Conservation (phyloP, 2,329 filamentous ascomycete genomes). For the Penicillium sp. region DNA sequence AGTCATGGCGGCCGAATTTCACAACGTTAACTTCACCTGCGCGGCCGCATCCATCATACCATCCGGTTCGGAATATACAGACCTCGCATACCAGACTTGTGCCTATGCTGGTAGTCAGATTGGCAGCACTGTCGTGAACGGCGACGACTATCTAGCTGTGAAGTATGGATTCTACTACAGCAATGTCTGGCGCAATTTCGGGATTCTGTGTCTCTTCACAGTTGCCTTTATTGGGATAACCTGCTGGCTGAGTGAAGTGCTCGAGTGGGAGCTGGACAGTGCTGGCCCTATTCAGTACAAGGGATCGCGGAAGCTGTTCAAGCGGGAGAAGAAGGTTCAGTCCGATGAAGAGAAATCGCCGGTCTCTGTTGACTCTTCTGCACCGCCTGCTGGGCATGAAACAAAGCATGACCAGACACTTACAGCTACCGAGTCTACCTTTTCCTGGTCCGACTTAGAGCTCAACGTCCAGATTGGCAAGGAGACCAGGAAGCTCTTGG, state of each 20-base stretch:
- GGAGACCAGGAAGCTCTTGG: constrained; percentile 55
- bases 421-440: constrained; percentile 56
- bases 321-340: constrained; percentile 4
- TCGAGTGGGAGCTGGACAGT: constrained; percentile 58
- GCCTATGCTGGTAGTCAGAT: constrained; percentile 52
- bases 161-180: constrained; percentile 50
- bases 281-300: constrained; percentile 66
- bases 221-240: constrained; percentile 68
- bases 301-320: constrained; percentile 46
- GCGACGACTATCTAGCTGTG: constrained; percentile 51
- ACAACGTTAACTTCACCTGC: constrained; percentile 54
- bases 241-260: constrained; percentile 62
- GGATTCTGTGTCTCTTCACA: constrained; percentile 69
- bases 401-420: constrained; percentile 33
- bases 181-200: constrained; percentile 69
- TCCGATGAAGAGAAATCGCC: constrained; percentile 28
- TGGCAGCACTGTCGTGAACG: constrained; percentile 50
- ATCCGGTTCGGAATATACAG: constrained; percentile 48
- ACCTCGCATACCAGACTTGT: constrained; percentile 57
- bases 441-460: constrained; percentile 64
- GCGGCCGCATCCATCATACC: constrained; percentile 55
- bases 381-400: constrained; percentile 18
- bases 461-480: constrained; percentile 65
- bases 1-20: constrained; percentile 62
- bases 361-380: constrained; percentile 18